Conservation (phyloP, 2,329 filamentous ascomycete genomes). For the Pleomassaria siparia region DNA sequence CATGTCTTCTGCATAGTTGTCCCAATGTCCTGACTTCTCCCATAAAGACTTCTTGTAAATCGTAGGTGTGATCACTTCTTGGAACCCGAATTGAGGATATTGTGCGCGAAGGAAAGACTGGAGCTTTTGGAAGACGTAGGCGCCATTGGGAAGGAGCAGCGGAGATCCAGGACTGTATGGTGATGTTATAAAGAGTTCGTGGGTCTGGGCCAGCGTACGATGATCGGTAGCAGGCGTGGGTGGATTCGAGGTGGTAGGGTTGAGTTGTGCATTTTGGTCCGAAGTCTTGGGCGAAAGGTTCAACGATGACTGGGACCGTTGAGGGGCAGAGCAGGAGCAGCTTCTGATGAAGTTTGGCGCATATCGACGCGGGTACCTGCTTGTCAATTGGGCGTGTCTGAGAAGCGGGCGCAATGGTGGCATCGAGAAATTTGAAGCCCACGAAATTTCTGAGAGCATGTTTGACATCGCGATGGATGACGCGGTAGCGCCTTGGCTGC, state of each 20-base stretch:
- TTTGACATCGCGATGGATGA: neutral
- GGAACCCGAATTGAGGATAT: conserved; percentile 81
- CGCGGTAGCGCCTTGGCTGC: conserved; percentile 34
- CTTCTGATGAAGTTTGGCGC: conserved; percentile 16
- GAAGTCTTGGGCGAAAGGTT: conserved; percentile 18
- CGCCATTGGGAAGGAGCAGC: conserved; percentile 79
- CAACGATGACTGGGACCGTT: conserved; percentile 26
- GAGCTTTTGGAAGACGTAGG: conserved; percentile 81
- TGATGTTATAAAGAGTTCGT: conserved; percentile 78
- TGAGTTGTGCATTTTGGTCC: conserved; percentile 24
- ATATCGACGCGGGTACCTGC: conserved; percentile 7
- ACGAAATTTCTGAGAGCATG: conserved; percentile 1
- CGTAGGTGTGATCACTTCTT: conserved; percentile 85
- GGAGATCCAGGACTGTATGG: conserved; percentile 82
- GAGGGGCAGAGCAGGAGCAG: conserved; percentile 40
- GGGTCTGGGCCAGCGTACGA: conserved; percentile 53
- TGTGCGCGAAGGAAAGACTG: conserved; percentile 80
- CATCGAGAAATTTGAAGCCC: conserved; percentile 32
- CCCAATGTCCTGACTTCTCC: conserved; percentile 82
- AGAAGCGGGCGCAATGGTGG: conserved; percentile 29
- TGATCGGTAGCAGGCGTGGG: conserved; percentile 51
- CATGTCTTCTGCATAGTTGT: conserved; percentile 92
- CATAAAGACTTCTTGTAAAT: conserved; percentile 89
- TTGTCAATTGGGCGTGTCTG: conserved; percentile 11
- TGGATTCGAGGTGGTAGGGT: conserved; percentile 35